Evolutionary conservation across 805 yeast genomes (phyloP).

Genomic region (Candida easanensis): DNA sequence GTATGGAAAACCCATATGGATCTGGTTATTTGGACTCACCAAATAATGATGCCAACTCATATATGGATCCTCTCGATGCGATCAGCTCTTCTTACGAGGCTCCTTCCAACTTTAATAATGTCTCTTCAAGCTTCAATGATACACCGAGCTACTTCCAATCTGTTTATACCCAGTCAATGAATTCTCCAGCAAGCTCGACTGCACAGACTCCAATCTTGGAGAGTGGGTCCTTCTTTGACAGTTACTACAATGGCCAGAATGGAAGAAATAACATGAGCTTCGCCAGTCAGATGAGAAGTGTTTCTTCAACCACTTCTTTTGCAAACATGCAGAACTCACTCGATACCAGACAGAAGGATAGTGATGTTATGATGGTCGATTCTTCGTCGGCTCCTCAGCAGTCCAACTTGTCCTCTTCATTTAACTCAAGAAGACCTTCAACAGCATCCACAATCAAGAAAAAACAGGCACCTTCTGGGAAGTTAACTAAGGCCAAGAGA

Average conservation of each 20-base stretch:
- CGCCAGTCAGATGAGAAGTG: constrained; percentile 25
- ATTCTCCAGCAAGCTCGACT: constrained; percentile 25
- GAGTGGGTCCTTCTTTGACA: constrained; percentile 26
- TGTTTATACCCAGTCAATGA: constrained; percentile 14
- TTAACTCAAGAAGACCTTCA: constrained; percentile 21
- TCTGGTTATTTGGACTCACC: constrained; percentile 27
- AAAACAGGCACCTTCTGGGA: constrained; percentile 17
- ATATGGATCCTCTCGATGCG: constrained; percentile 28
- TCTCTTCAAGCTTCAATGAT: constrained; percentile 20
- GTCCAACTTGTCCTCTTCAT: constrained; percentile 19
- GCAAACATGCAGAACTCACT: constrained; percentile 7
- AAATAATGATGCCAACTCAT: constrained; percentile 21
- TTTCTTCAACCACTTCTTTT: constrained; percentile 19
- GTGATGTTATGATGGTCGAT: constrained; percentile 15
- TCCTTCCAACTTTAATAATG: constrained; percentile 22
- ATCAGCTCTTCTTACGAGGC: constrained; percentile 26
- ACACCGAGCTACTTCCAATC: constrained; percentile 20
- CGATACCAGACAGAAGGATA: constrained; percentile 2
- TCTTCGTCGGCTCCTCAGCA: constrained; percentile 5
- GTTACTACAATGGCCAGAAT: constrained; percentile 18
- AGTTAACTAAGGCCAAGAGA: constrained; percentile 23
- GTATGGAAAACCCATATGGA: constrained; percentile 10
- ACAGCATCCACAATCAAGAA: constrained; percentile 25
- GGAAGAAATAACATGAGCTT: constrained; percentile 18
- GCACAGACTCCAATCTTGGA: constrained; percentile 26